Evolutionary conservation across 1,284 basidiomycete genomes (phyloP).

Genomic region (Ceratobasidium papillatum): DNA sequence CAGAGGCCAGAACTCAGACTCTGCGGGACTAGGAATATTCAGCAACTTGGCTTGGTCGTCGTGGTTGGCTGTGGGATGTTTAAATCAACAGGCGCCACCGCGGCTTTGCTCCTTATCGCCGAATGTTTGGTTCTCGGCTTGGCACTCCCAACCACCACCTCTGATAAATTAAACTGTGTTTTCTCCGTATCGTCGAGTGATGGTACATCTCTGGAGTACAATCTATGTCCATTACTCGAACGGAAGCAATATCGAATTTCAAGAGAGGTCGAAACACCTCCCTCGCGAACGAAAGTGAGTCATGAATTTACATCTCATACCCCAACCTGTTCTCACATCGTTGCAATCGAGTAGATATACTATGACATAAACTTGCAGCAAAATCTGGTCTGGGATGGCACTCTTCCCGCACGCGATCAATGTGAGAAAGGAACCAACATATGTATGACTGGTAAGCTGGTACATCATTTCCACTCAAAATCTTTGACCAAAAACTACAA

Average conservation of each 20-base stretch:
- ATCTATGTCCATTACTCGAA: constrained; percentile 20
- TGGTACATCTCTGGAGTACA: constrained; percentile 9
- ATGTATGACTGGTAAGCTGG: constrained; percentile 29
- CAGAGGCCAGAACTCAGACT: neutral
- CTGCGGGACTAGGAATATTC: neutral
- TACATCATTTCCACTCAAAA: neutral
- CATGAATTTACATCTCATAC: neutral
- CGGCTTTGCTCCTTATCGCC: neutral
- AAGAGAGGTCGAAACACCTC: constrained; percentile 32
- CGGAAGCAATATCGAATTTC: constrained; percentile 19
- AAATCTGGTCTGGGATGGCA: constrained; percentile 27
- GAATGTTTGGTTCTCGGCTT: neutral
- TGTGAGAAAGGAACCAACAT: constrained; percentile 24
- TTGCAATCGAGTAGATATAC: constrained; percentile 4
- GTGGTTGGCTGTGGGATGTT: neutral
- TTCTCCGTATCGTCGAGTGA: constrained; percentile 8
- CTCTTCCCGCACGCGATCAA: constrained; percentile 33
- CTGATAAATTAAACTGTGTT: neutral
- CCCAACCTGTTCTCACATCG: neutral
- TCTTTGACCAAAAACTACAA: neutral
- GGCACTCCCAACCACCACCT: constrained; percentile 18
- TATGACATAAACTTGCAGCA: constrained; percentile 21
- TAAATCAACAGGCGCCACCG: neutral
- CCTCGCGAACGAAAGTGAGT: constrained; percentile 22
- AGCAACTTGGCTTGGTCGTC: neutral